Evolutionary conservation across 169 alveolate species (phyloP).

Genomic region (Cryptosporidium parvum): DNA sequence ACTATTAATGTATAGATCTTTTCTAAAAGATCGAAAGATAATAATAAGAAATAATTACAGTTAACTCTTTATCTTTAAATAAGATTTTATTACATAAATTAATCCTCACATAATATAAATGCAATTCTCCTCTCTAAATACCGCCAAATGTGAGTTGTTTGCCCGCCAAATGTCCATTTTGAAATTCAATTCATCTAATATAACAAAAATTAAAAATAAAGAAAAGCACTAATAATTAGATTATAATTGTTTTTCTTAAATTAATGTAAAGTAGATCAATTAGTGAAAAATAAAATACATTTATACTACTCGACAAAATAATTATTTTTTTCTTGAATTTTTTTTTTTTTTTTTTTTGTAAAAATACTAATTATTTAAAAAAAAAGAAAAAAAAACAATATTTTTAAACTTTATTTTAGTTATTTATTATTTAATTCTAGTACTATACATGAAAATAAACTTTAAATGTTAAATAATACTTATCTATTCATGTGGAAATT

Average conservation of each 20-base stretch:
- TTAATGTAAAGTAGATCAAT: too few species aligned
- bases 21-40: not conserved
- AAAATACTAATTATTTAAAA: too few species aligned
- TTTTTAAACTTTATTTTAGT: too few species aligned
- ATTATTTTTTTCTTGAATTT: too few species aligned
- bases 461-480: too few species aligned
- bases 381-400: too few species aligned
- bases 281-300: too few species aligned
- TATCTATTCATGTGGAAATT: not conserved
- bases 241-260: too few species aligned
- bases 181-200: not conserved
- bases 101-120: conserved; percentile 20
- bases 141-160: conserved; percentile 37
- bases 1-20: too few species aligned
- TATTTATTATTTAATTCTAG: too few species aligned
- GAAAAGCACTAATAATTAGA: not conserved
- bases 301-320: too few species aligned
- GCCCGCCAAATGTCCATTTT: conserved; percentile 42
- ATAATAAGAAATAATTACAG: not conserved
- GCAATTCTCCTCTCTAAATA: conserved; percentile 51
- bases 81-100: conserved; percentile 2
- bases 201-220: too few species aligned
- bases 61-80: not conserved
- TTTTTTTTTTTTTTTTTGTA: not conserved
- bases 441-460: not conserved